Base-by-base conservation (phyloP, 305 asterid genomes). In the Rubia balearica region DNA sequence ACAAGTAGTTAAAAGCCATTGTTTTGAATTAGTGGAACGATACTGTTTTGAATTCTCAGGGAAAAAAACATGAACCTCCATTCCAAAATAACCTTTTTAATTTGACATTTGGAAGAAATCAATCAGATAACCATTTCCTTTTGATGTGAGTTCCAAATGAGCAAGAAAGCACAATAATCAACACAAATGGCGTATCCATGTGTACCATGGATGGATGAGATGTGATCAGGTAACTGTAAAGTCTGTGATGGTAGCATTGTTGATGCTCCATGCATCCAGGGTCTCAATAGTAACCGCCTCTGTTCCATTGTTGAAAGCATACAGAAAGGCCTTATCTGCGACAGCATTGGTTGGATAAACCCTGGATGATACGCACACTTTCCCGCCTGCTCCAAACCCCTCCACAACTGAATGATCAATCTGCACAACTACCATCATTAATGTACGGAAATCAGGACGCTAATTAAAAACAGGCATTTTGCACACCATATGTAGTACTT, bases 321-420 rank as follows among this genome's bases (percentile, higher is more conserved):
- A 68, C 24, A 83, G 69, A 56, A 70, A 77, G 41, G 85, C 81
- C 19, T 74, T 60, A 8, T 79, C 63, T 40, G 22, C 55, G n/a
- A 75, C 14, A 8, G 84, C 85, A 9, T 70, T 40, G 0, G 61
- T 75, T 7, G 85, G 88, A 77, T 83, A 83, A 61, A 83, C 82
- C 49, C 88, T 79, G 7, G 85, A 81, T 51, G 83, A 30, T 17
- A 83, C 81, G 63, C 79, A 70, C 1, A 79, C 77, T 65, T 77
- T 83, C 40, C 88, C 88, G 63, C 78, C 75, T 0, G 71, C 84
- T 0, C 84, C 85, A 71, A 77, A 79, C 61, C 80, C 79, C 74
- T 83, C 88, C 12, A 83, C 88, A n/a, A 83, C 80, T 0, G 88
- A 83, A 60, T 77, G 65, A 77, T 83, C 85, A 77, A 83, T 83